Base-by-base conservation (phyloP, 1,284 basidiomycete species). In the Agaricales sp. region DNA sequence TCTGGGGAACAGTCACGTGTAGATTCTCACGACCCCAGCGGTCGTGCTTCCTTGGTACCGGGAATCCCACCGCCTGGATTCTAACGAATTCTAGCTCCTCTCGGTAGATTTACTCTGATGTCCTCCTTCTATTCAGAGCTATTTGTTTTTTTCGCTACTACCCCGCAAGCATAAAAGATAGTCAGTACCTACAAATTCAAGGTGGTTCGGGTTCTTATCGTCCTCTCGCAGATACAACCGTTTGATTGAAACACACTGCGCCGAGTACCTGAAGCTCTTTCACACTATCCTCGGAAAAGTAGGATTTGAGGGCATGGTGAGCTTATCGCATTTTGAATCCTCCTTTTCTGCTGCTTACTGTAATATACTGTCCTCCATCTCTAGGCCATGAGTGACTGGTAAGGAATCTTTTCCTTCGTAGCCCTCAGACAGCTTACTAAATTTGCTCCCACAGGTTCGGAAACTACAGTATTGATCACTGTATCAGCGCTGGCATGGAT, bases 381-480 rank as follows among this genome's bases (percentile, higher is more conserved):
- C n/a, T 46, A 81, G 57, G 64, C 82, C 53, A 87, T 90, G 82
- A 86, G 81, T 53, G 87, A 90, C 59, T 90, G 87, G 86, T 81
- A 60, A n/a, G 63, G 8, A 6, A 30, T 6, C 55, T 37, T 13
- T 25, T 11, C 24, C 11, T 25, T 26, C n/a, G 43, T 22, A 3
- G 12, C 46, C 26, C 14, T 18, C n/a, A n/a, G 30, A 50, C 53
- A 26, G 19, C 23, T 18, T 37, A 47, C 50, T 77, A 77, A 30
- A 30, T 18, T 41, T 6, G 8, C 13, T 41, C 8, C 13, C 6
- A n/a, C 18, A 41, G 39, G 79, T 80, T 78, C 50, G 86, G 87
- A 0, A 69, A 77, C 1, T 88, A 87, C 65, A 78, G 78, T 41
- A 70, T 85, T 23, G 77, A 79, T 52, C 70, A 73, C 37, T 69